Conservation (phyloP, 1,284 basidiomycete species). For the Thelephora terrestris region DNA sequence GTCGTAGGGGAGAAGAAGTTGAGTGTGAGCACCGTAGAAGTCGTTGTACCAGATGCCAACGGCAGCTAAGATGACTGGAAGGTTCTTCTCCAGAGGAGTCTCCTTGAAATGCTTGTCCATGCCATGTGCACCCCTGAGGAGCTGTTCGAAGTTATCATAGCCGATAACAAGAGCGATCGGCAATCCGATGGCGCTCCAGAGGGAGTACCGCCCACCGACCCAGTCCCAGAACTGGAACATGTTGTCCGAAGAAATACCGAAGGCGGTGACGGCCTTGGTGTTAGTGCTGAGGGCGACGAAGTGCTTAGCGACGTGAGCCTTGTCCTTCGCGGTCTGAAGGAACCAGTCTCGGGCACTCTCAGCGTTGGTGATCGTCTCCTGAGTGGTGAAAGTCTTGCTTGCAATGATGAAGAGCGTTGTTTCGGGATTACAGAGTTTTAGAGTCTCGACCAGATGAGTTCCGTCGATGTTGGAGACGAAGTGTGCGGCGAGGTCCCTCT, state of each 20-base stretch:
- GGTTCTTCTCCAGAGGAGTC: slow-evolving; percentile 81
- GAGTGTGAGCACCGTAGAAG: slow-evolving; percentile 94
- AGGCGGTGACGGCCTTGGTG: slow-evolving; percentile 87
- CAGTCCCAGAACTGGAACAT: slow-evolving; percentile 99
- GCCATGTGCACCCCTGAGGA: slow-evolving; percentile 88
- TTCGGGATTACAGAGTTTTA: slow-evolving; percentile 81
- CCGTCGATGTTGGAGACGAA: slow-evolving; percentile 99
- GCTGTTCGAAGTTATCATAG: slow-evolving; percentile 87
- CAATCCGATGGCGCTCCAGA: slow-evolving; percentile 97
- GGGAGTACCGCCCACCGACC: slow-evolving; percentile 97
- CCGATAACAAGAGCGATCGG: slow-evolving; percentile 92
- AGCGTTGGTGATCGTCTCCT: slow-evolving; percentile 99
- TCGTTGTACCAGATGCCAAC: slow-evolving; percentile 98
- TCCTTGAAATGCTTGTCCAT: slow-evolving; percentile 97
- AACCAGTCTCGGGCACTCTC: slow-evolving; percentile 94
- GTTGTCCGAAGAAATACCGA: slow-evolving; percentile 87
- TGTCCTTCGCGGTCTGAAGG: slow-evolving; percentile 75
- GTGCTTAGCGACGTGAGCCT: slow-evolving; percentile 94
- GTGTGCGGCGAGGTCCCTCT: slow-evolving; percentile 80
- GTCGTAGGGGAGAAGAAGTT: slow-evolving; percentile 93
- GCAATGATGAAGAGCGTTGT: slow-evolving; percentile 96
- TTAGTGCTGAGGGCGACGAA: slow-evolving; percentile 98
- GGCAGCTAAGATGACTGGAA: slow-evolving; percentile 88
- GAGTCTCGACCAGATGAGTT: slow-evolving; percentile 89
- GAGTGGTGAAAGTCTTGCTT: slow-evolving; percentile 97